Conservation (phyloP, 2,329 filamentous ascomycete species). For the Alternaria tenuissima region DNA sequence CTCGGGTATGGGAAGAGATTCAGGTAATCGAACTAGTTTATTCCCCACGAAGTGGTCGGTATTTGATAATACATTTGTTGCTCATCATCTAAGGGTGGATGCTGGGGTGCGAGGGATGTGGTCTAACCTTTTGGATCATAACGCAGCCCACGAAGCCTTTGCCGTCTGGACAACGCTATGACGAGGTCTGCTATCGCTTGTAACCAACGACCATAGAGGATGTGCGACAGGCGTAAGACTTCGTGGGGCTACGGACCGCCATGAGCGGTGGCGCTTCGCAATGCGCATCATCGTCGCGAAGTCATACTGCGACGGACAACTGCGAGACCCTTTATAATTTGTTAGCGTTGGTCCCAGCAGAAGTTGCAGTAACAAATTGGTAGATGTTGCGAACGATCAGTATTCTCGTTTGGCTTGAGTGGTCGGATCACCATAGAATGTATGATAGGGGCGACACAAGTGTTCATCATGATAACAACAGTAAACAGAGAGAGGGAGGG, state of each 20-base stretch:
- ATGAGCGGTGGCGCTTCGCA: neutral
- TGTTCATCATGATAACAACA: constrained; percentile 42
- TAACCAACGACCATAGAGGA: constrained; percentile 2
- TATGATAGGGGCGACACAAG: constrained; percentile 54
- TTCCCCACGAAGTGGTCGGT: constrained; percentile 49
- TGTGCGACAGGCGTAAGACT: neutral
- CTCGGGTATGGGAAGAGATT: constrained; percentile 25
- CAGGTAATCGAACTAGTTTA: constrained; percentile 53
- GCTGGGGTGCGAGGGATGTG: constrained; percentile 8
- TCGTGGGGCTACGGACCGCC: constrained; percentile 7
- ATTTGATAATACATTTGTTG: constrained; percentile 53
- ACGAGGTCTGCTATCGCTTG: constrained; percentile 4
- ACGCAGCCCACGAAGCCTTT: constrained; percentile 28
- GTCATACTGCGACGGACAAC: neutral
- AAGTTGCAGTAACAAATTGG: constrained; percentile 11
- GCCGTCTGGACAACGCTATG: neutral
- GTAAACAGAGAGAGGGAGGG: constrained; percentile 9
- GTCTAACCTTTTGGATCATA: constrained; percentile 24
- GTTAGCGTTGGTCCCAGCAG: constrained; percentile 30
- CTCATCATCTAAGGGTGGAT: constrained; percentile 42
- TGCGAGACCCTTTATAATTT: constrained; percentile 5
- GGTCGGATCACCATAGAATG: constrained; percentile 51
- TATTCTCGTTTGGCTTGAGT: constrained; percentile 52
- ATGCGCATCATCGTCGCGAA: neutral
- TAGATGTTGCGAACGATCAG: constrained; percentile 36